Evolutionary conservation across 768 basidiomycete genomes (phyloP), one percentile per base, ranked within the genome.

Genomic region (Podaxis pistillaris): DNA sequence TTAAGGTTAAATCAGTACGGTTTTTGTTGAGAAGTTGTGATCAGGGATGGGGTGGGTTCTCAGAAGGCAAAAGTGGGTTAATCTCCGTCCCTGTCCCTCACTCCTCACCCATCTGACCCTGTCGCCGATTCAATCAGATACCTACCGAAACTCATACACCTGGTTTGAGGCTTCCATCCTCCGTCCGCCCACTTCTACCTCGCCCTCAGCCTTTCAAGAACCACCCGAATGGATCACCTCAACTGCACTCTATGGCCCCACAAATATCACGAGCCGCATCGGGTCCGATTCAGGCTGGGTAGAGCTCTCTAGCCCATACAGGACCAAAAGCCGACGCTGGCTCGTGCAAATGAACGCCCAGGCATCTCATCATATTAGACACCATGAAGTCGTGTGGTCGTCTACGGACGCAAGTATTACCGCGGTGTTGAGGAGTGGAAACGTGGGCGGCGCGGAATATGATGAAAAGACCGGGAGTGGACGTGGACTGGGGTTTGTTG

Each of bases 111-210:
- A 51, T 17, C 24, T 53, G 11, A 36, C 30, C n/a, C 30, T 1
- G 36, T n/a, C 41, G 24, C 8, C 49, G 26, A 36, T 11, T 9
- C 7, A 24, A 7, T 28, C 47, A 76, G 75, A 68, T 5, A 64
- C 68, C 6, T 75, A 74, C 58, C 64, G 71, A 26, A 70, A 69
- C 1, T 74, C 75, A 5, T 71, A 61, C 41, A 72, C 71, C 19
- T 76, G 75, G 75, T 76, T 76, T 24, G 75, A 76, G 59, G 74
- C 70, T 1, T 65, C 63, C 12, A 73, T 76, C 3, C 63, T 71
- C 22, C 75, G 74, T 22, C 44, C 44, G 7, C 44, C 44, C 8
- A 33, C 30, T 19, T 24, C 9, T 19, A 58, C 17, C 4, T 46
- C 65, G 4, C 22, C 50, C 7, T 56, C 56, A 41, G 3, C 53